Evolutionary conservation across 805 yeast species (phyloP), one percentile per base, ranked within the genome.

Genomic region (Zygotorulaspora sp.): DNA sequence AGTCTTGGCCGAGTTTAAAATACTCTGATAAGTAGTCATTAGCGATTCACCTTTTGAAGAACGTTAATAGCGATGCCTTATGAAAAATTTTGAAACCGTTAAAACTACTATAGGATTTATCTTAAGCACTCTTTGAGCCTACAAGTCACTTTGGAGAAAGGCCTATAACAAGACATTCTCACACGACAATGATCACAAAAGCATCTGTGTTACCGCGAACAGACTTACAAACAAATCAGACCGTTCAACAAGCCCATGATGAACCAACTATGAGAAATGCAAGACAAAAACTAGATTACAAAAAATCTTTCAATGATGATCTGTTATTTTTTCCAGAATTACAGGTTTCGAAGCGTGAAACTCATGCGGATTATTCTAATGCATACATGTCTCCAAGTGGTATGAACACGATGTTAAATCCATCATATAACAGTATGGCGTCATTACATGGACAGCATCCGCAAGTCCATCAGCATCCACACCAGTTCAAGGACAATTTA

Each of bases 1-100:
- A 9, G 49, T 69, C 18, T 57, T 65, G 6, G 55, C 65, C 38
- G 62, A 67, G 49, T 41, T 71, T 52, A 45, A 65, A 32, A 43
- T 61, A 18, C 38, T 55, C 19, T 43, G 41, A 40, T 35, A 16
- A 21, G 14, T 15, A n/a, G 6, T 12, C 27, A 32, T 24, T 19
- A 12, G 7, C 5, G 15, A 11, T 7, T 23, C 7, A 5, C 4
- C 4, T 14, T 5, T 4, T 26, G 17, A 26, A 10, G 30, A 32
- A 36, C 44, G 44, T 41, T 41, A 28, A 41, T 41, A 41, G 44
- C 39, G 44, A 41, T 38, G 22, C 35, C 24, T 24, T 18, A 29
- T 22, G 25, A 30, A 41, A 41, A 41, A 36, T 32, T 41, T 41
- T 41, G 41, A 21, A 10, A n/a, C n/a, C n/a, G n/a, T n/a, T n/a